phyloP scores from a whole-genome alignment of 495 filamentous ascomycete genomes.

The Xeromyces bisporus region DNA sequence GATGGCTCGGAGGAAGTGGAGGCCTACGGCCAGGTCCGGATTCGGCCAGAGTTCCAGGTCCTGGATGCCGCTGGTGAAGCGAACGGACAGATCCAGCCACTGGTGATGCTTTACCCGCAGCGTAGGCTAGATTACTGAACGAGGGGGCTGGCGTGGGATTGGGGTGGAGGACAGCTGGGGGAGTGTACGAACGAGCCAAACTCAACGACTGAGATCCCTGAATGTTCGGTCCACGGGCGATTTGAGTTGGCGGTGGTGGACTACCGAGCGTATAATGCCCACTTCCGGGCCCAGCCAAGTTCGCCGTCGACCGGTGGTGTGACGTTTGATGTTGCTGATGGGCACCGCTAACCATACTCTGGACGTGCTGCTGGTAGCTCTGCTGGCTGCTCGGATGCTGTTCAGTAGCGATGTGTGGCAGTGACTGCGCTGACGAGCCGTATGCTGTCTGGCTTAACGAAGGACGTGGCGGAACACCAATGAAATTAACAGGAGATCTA shows the following conservation, averaged over 20 bases:
- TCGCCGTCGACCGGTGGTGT: conserved; percentile 17
- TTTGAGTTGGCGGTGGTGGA: conserved; percentile 19
- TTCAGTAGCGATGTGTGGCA: conserved; percentile 9
- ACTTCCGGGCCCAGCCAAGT: conserved; percentile 11
- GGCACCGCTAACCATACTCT: conserved; percentile 22
- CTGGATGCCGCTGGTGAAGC: conserved; percentile 18
- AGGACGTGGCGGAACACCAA: conserved; percentile 19
- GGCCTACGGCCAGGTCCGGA: conserved; percentile 10
- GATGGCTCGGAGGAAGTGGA: conserved; percentile 13
- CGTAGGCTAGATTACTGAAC: conserved; percentile 17
- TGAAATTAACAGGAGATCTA: conserved; percentile 16
- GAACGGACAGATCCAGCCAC: conserved; percentile 13
- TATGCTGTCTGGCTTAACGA: conserved; percentile 13
- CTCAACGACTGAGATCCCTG: conserved; percentile 14
- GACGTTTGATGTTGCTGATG: conserved; percentile 14
- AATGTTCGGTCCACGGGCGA: conserved; percentile 7
- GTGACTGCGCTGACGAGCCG: conserved; percentile 11
- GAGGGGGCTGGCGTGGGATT: conserved; percentile 7
- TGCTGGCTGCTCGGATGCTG: conserved; percentile 11
- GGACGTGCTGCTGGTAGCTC: conserved; percentile 27
- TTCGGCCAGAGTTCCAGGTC: conserved; percentile 5
- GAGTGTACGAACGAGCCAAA: conserved; percentile 26
- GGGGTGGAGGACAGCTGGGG: conserved; percentile 20
- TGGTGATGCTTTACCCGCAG: conserved; percentile 12
- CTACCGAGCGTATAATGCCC: conserved; percentile 22